Conservation (phyloP, 441 rosid species). For the Pelargonium cotyledonis region DNA sequence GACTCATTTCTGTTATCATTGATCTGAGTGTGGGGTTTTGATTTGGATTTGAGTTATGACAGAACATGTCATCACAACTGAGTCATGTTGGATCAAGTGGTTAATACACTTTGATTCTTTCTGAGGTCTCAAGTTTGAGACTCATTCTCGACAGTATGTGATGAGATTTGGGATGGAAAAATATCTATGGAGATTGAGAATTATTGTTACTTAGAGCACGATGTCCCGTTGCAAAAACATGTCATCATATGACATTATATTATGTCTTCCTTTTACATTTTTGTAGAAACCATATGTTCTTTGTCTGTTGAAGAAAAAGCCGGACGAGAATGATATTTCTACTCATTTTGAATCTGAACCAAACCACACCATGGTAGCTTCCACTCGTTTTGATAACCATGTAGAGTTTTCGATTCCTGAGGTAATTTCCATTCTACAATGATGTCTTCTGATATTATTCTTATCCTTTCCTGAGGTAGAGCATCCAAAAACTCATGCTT, state of each 20-base stretch:
- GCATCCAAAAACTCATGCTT: slow-evolving; percentile 10
- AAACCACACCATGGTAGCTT: not conserved
- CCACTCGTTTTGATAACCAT: not conserved
- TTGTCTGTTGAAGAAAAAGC: not conserved
- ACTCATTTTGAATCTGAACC: not conserved
- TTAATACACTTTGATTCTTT: too few species aligned
- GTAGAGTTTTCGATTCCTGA: not conserved
- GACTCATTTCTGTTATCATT: too few species aligned
- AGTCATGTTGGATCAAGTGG: too few species aligned
- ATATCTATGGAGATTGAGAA: too few species aligned
- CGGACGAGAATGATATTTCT: not conserved
- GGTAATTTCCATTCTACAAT: not conserved
- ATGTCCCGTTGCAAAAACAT: not conserved
- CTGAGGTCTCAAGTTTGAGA: too few species aligned
- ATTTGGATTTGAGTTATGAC: too few species aligned
- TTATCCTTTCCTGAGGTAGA: not conserved
- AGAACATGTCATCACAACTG: too few species aligned
- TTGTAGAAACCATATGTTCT: not conserved
- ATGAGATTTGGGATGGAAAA: too few species aligned
- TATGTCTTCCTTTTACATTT: not conserved
- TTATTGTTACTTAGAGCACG: too few species aligned
- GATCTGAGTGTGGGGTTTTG: too few species aligned
- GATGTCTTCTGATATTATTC: not conserved
- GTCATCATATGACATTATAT: not conserved
- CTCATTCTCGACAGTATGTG: too few species aligned